A percentile compares a stretch with the other conserved stretches of the same genome.
Evolutionary conservation across 1,284 basidiomycete species (phyloP).

Genomic region (Ceratobasidium theobromae): DNA sequence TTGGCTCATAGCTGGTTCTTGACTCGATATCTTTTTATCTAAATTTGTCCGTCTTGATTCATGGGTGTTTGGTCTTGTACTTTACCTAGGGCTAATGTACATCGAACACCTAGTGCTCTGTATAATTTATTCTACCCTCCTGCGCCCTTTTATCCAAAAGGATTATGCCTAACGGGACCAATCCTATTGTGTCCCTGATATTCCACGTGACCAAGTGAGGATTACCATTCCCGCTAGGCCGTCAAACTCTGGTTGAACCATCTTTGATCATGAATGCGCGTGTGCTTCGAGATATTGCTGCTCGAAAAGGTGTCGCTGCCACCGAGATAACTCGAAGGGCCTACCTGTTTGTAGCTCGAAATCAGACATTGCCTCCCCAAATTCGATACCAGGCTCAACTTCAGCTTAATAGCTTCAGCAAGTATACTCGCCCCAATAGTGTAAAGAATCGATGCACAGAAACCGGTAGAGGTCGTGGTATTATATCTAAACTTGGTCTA

Average conservation of each 20-base stretch:
- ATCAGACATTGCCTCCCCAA: slow-evolving; percentile 78
- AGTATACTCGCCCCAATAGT: slow-evolving; percentile 76
- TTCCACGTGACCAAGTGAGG: not conserved
- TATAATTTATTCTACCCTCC: not conserved
- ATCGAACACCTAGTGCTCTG: not conserved
- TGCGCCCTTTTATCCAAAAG: not conserved
- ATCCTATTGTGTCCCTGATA: not conserved
- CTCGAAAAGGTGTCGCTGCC: slow-evolving; percentile 65
- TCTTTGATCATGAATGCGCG: slow-evolving; percentile 50
- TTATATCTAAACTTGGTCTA: slow-evolving; percentile 86
- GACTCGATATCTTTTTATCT: no score
- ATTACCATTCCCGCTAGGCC: not conserved
- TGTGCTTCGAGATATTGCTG: slow-evolving; percentile 75
- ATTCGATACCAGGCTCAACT: slow-evolving; percentile 96
- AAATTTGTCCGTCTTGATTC: not conserved
- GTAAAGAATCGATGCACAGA: slow-evolving; percentile 88
- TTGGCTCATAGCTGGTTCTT: no score
- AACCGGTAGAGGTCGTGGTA: slow-evolving; percentile 81
- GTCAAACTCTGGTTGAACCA: not conserved
- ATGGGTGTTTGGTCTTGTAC: slow-evolving; percentile 15
- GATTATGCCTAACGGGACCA: no score
- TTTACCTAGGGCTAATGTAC: slow-evolving; percentile 25
- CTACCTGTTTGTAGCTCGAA: slow-evolving; percentile 87
- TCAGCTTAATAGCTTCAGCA: slow-evolving; percentile 84
- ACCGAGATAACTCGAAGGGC: slow-evolving; percentile 82